Conservation (phyloP, 2,329 filamentous ascomycete genomes). For the Geoglossum cookeanum region DNA sequence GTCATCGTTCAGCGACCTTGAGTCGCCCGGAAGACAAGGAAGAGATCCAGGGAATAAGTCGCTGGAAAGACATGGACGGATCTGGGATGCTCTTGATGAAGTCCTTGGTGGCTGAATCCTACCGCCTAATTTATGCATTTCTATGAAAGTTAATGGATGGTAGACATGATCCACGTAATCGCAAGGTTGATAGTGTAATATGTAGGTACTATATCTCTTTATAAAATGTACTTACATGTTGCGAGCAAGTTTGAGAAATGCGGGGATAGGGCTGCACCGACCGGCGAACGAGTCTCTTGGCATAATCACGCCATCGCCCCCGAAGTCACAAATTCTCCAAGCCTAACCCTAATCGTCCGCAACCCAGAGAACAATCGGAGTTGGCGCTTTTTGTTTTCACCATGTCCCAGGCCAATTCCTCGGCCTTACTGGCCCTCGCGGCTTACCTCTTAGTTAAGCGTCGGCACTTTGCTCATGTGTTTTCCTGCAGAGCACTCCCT, state of each 20-base stretch:
- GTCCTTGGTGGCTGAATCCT: not conserved
- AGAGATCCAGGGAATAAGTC: not conserved
- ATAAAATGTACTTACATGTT: too few relatives aligned
- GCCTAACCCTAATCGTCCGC: not conserved
- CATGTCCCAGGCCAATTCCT: not conserved
- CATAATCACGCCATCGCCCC: slow-evolving; percentile 1
- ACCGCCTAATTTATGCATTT: not conserved
- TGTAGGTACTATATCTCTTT: too few relatives aligned
- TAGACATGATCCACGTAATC: too few relatives aligned
- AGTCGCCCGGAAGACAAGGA: not conserved
- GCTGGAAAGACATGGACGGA: not conserved
- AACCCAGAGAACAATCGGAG: not conserved
- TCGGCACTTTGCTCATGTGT: not conserved
- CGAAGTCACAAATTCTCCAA: not conserved
- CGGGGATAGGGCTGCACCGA: too few relatives aligned
- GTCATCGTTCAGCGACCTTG: not conserved
- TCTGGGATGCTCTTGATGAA: slow-evolving; percentile 1
- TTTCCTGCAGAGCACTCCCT: not conserved
- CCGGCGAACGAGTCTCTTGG: not conserved
- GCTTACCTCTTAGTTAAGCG: not conserved
- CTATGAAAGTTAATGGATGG: too few relatives aligned
- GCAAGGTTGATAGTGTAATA: too few relatives aligned
- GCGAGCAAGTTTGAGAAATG: too few relatives aligned
- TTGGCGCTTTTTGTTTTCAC: not conserved
- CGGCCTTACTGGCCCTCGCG: not conserved